Base-by-base conservation (phyloP, 805 yeast genomes). In the Nakazawaea wickerhamii region DNA sequence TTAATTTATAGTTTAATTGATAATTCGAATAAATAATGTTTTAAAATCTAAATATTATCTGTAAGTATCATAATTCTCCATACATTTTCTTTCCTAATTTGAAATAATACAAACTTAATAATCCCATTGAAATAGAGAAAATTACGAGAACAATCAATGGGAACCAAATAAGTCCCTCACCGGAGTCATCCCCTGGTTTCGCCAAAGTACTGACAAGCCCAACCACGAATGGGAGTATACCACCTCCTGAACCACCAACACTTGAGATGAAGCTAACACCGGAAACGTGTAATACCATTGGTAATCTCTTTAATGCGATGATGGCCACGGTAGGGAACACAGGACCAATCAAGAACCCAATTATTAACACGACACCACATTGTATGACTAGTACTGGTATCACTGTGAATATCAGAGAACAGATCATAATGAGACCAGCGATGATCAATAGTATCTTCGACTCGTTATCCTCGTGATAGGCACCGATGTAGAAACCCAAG, bases 201-300 rank as follows among this genome's bases (percentile, higher is more conserved):
- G 48, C 30, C 18, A 35, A 27, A 2, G 44, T 19, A n/a, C 48
- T 66, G 63, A 26, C 71, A 55, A 17, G 68, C 46, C 95, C 95
- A 25, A 81, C 69, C 2, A 77, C 40, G 48, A 77, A 82, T 1
- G 95, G 93, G 6, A 85, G 48, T 0, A 77, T 68, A 0, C 95
- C 93, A n/a, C 83, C 84, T 1, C 95, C 95, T n/a, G 82, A 77
- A 3, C 93, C 91, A 5, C 95, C 95, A 45, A 86, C 56, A 0
- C 93, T 88, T 41, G 89, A 79, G 17, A 83, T 77, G 41, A 84
- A 67, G 1, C 95, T 89, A 5, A 87, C 70, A 1, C 88, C 90
- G 13, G 77, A 61, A 9, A 84, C 75, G 40, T 84, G 84, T 40
- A 73, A 61, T 33, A 67, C 69, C 23, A 63, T 60, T 0, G 95